A percentile compares a stretch with the other conserved stretches of the same genome.
Evolutionary conservation across 805 yeast genomes (phyloP).

Genomic region (Soucietia sequanensis): DNA sequence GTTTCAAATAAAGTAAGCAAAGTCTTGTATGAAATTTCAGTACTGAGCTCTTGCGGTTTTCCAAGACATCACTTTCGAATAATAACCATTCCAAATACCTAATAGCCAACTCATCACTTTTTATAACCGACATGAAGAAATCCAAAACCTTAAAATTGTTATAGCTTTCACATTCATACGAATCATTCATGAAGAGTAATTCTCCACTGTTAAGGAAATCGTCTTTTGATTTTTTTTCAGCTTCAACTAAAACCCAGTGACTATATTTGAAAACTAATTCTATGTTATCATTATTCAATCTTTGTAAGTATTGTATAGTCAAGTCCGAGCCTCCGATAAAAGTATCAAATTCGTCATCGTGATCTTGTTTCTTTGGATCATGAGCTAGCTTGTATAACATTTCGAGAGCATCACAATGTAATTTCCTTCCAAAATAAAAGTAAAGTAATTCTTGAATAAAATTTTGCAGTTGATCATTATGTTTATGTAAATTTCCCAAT

Average conservation of each 20-base stretch:
- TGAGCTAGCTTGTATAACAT: slow-evolving; percentile 45
- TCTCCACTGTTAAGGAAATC: slow-evolving; percentile 35
- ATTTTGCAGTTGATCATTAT: slow-evolving; percentile 23
- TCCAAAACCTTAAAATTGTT: slow-evolving; percentile 54
- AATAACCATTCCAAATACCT: slow-evolving; percentile 49
- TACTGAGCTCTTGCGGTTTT: slow-evolving; percentile 12
- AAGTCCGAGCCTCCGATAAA: slow-evolving; percentile 39
- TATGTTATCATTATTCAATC: slow-evolving; percentile 47
- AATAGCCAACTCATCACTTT: slow-evolving; percentile 22
- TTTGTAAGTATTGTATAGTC: slow-evolving; percentile 57
- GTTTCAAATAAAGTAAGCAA: slow-evolving; percentile 29
- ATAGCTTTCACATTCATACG: slow-evolving; percentile 57
- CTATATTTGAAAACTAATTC: slow-evolving; percentile 59
- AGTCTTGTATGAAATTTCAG: slow-evolving; percentile 35
- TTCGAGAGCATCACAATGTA: slow-evolving; percentile 66
- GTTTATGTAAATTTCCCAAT: slow-evolving; percentile 29
- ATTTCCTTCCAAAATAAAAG: slow-evolving; percentile 62
- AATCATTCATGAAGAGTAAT: slow-evolving; percentile 63
- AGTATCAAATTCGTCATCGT: slow-evolving; percentile 20
- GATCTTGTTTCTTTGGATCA: slow-evolving; percentile 11
- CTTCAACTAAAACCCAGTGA: slow-evolving; percentile 45
- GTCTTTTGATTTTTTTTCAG: slow-evolving; percentile 5
- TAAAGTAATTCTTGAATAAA: slow-evolving; percentile 71
- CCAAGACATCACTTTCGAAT: slow-evolving; percentile 32
- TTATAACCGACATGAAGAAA: slow-evolving; percentile 36